Evolutionary conservation across 805 yeast genomes (phyloP), one percentile per base, ranked within the genome.

Genomic region (Candida verbasci): DNA sequence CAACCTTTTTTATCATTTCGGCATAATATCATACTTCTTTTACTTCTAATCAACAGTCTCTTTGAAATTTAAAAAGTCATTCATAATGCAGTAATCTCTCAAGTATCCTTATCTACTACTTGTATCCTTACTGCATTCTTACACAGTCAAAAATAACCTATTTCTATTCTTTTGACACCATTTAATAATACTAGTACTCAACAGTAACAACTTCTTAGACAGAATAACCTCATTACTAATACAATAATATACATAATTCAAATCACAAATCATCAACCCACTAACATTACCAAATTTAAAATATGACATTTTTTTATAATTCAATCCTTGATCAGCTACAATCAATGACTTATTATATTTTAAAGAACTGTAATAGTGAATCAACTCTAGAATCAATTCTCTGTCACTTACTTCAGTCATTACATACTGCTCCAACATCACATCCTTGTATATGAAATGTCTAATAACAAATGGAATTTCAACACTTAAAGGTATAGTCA

Each of bases 391-490:
- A 8, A 10, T 27, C 12, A n/a, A 24, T 16, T 6, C n/a, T 15
- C 17, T n/a, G 4, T 6, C 12, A 61, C 69, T 25, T 25, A 23
- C 6, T 17, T 22, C 28, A 32, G 72, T 69, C 52, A 66, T 68
- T 44, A 77, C 71, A 48, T 71, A 80, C 48, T 86, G 97, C 12
- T 86, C 78, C 39, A 75, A 74, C 16, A 62, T 62, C 41, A 76
- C 80, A 23, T 86, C 76, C 57, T 86, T 88, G 65, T 78, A 89
- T 17, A 88, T 72, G 52, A 89, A 93, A 60, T 88, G 96, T 42
- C 78, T 74, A 9, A 91, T 71, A 20, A 70, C 55, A 21, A 28
- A 23, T 0, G 74, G 54, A 1, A 53, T 53, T 17, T 50, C 35
- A 14, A 58, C 45, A 27, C 58, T 60, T 6, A 42, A 31, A 4